Evolutionary conservation across 2,329 filamentous ascomycete genomes (phyloP), one percentile per base, ranked within the genome.

Genomic region (Exophiala oligosperma): DNA sequence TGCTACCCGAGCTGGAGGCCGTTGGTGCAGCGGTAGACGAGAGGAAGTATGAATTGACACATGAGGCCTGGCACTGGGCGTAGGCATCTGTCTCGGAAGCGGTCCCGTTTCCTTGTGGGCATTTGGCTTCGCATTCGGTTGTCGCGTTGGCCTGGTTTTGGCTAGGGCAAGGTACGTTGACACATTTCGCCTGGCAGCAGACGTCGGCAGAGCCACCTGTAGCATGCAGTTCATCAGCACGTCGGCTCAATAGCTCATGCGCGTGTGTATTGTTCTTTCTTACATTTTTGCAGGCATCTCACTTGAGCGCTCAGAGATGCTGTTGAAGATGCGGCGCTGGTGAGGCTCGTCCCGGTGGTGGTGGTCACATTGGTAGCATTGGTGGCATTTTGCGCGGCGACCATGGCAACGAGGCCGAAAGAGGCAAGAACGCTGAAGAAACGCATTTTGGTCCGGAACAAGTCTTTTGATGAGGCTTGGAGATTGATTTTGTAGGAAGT

Each of bases 91-190:
- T 79, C 59, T 77, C 79, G 11, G 68, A 69, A 2, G 74, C 68
- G 29, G 76, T 73, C 46, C 81, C 80, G 62, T 76, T 74, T 54
- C 81, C 81, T 73, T 83, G 79, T 56, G 79, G 76, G 69, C 81
- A 84, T 53, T 76, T 73, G 47, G 74, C 74, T 48, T 79, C 80
- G 66, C 81, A 84, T 49, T 74, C 70, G 67, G 74, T 81, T 68
- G 80, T 83, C 57, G 76, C 73, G 66, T 80, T 76, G 66, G 74
- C 78, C 70, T 80, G 75, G 49, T 68, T 67, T n/a, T 76, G 73
- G 68, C 77, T 77, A 61, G 81, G 81, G 69, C 78, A 81, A 32
- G 81, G 81, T 40, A 78, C 76, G 38, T 77, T 73, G 64, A 78
- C 72, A 72, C 81, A 84, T 12, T 70, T 67, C 38, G 81, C 81